phyloP scores from a whole-genome alignment of 805 yeast species.

The Scheffersomyces stipitis region DNA sequence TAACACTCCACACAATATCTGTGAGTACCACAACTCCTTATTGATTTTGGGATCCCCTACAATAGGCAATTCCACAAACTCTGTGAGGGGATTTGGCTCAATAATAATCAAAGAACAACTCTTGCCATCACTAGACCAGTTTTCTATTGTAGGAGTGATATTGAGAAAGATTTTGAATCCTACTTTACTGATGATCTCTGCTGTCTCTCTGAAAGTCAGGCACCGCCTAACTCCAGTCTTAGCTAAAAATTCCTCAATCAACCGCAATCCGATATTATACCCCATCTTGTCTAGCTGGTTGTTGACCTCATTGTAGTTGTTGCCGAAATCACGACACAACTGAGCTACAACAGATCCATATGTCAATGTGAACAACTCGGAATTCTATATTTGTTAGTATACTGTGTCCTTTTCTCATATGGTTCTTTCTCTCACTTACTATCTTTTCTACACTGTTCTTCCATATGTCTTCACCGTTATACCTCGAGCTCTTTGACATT shows the following conservation, averaged over 20 bases:
- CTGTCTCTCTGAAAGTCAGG: slow-evolving; percentile 74
- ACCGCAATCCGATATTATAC: slow-evolving; percentile 84
- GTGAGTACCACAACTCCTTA: slow-evolving; percentile 88
- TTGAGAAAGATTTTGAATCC: slow-evolving; percentile 91
- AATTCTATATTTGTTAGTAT: slow-evolving; percentile 47
- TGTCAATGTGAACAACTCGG: slow-evolving; percentile 91
- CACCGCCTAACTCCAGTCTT: slow-evolving; percentile 86
- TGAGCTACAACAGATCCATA: slow-evolving; percentile 94
- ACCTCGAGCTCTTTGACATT: slow-evolving; percentile 25
- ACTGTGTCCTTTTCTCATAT: background rate
- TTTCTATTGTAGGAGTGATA: slow-evolving; percentile 69
- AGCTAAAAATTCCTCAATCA: slow-evolving; percentile 91
- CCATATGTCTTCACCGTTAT: slow-evolving; percentile 87
- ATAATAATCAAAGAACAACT: slow-evolving; percentile 69
- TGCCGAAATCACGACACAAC: slow-evolving; percentile 76
- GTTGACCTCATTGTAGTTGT: slow-evolving; percentile 78
- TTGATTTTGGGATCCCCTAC: slow-evolving; percentile 63
- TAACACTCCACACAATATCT: slow-evolving; percentile 83
- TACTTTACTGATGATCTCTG: slow-evolving; percentile 79
- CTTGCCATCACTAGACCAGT: slow-evolving; percentile 76
- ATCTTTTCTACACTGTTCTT: slow-evolving; percentile 83
- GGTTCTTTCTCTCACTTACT: slow-evolving; percentile 41
- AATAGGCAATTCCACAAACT: slow-evolving; percentile 87
- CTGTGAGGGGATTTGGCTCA: slow-evolving; percentile 84
- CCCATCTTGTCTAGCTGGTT: slow-evolving; percentile 90